phyloP scores from a whole-genome alignment of 2,329 filamentous ascomycete species.

The Stemphylium lycopersici region DNA sequence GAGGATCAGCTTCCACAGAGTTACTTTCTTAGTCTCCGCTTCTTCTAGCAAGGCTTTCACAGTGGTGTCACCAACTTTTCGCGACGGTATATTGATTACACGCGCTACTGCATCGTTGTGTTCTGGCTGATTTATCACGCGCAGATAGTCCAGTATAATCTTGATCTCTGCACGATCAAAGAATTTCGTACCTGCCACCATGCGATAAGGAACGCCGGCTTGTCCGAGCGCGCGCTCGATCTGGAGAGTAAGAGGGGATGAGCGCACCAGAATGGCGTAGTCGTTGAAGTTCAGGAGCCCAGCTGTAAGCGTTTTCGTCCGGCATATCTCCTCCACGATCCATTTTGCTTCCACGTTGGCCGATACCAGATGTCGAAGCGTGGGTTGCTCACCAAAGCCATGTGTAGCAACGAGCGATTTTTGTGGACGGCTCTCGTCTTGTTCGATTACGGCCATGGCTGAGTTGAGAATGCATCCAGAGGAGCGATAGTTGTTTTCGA shows the following conservation, averaged over 20 bases:
- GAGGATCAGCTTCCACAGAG: constrained; percentile 78
- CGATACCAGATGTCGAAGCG: constrained; percentile 75
- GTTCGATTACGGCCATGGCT: constrained; percentile 86
- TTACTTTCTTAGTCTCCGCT: constrained; percentile 71
- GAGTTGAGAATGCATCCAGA: constrained; percentile 81
- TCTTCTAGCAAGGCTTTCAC: constrained; percentile 76
- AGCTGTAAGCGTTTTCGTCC: constrained; percentile 73
- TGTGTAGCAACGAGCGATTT: constrained; percentile 84
- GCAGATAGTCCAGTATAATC: constrained; percentile 83
- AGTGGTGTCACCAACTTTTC: constrained; percentile 81
- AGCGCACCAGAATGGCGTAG: constrained; percentile 85
- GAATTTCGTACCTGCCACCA: constrained; percentile 90
- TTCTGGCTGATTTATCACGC: constrained; percentile 80
- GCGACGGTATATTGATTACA: constrained; percentile 82
- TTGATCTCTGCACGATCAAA: constrained; percentile 93
- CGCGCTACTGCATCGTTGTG: constrained; percentile 86
- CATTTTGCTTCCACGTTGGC: constrained; percentile 80
- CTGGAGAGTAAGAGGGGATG: constrained; percentile 80
- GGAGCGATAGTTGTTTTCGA: constrained; percentile 95
- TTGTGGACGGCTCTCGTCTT: constrained; percentile 79
- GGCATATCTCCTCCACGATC: constrained; percentile 83
- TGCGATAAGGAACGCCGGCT: constrained; percentile 83
- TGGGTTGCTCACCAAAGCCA: constrained; percentile 76
- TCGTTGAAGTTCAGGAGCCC: constrained; percentile 75
- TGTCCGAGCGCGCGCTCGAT: constrained; percentile 83